Percentiles rank a stretch among this genome's conserved stretches.
Evolutionary conservation across 306 rosid genomes (phyloP).

Genomic region (Hippophae gyantsensis): DNA sequence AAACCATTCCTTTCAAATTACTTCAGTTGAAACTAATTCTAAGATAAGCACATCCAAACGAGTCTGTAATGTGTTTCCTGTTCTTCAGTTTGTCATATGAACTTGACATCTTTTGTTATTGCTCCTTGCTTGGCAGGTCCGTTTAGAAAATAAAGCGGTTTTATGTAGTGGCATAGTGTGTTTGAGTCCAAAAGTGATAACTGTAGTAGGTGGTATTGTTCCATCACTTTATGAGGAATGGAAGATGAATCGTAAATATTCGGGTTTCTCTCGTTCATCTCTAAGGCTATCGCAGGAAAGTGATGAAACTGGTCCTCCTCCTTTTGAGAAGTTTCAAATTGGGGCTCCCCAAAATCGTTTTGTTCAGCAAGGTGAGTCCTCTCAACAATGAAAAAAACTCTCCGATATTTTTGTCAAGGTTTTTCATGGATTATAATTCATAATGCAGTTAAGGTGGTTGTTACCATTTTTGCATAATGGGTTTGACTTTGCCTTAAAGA

Average conservation of each 20-base stretch:
- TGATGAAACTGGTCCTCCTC: slow-evolving; percentile 71
- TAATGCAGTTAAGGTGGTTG: too few relatives aligned
- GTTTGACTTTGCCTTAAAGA: too few relatives aligned
- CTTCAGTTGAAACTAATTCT: too few relatives aligned
- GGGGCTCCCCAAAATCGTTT: slow-evolving; percentile 40
- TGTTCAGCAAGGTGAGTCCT: slow-evolving; percentile 21
- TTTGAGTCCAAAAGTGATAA: slow-evolving; percentile 53
- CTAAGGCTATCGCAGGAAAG: slow-evolving; percentile 46
- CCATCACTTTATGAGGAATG: slow-evolving; percentile 80
- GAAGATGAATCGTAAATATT: slow-evolving; percentile 78
- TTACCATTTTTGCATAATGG: too few relatives aligned
- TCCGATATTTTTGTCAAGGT: too few relatives aligned
- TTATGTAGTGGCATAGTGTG: slow-evolving; percentile 59
- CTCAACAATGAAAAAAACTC: slow-evolving; percentile 5
- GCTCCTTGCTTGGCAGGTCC: slow-evolving; percentile 45
- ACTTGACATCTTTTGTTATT: slow-evolving; percentile 7
- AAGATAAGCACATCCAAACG: too few relatives aligned
- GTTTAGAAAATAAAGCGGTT: slow-evolving; percentile 59
- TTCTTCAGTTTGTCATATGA: neutral
- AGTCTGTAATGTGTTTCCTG: neutral
- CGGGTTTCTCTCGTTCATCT: slow-evolving; percentile 65
- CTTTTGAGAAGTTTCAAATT: slow-evolving; percentile 84
- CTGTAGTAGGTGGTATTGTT: slow-evolving; percentile 76
- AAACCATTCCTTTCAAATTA: too few relatives aligned
- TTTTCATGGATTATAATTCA: too few relatives aligned